Conservation (phyloP, 352 stramenopile genomes). For the Globisporangium cylindrosporum region DNA sequence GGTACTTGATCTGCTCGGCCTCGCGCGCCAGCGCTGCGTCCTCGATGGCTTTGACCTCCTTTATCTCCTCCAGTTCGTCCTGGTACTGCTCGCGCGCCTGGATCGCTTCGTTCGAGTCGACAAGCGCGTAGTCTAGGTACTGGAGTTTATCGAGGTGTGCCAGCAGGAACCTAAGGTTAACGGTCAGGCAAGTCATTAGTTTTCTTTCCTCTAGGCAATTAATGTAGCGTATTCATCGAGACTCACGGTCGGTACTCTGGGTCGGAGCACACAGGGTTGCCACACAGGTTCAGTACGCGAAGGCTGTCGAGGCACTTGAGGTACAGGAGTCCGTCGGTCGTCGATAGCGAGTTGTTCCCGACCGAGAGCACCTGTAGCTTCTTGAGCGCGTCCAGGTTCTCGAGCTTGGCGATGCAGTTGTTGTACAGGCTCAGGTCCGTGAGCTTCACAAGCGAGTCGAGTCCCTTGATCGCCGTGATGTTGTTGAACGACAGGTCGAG, state of each 20-base stretch:
- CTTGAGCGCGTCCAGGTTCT: constrained; percentile 88
- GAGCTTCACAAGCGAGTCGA: constrained; percentile 89
- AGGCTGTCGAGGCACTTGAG: constrained; percentile 86
- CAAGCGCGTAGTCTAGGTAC: constrained; percentile 92
- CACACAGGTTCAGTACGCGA: constrained; percentile 89
- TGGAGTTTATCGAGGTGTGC: constrained; percentile 91
- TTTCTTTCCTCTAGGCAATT: neutral
- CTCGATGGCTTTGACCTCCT: constrained; percentile 85
- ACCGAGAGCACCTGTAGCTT: constrained; percentile 91
- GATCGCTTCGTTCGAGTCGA: constrained; percentile 74
- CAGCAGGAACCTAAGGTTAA: constrained; percentile 57
- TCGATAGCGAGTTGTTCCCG: constrained; percentile 89
- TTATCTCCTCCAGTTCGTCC: constrained; percentile 78
- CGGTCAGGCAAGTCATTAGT: constrained; percentile 17
- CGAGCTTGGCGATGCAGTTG: constrained; percentile 91
- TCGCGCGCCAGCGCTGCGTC: constrained; percentile 75
- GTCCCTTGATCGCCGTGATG: constrained; percentile 88
- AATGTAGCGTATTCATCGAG: neutral
- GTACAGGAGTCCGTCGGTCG: constrained; percentile 69
- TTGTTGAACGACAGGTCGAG: constrained; percentile 95
- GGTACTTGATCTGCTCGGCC: constrained; percentile 72
- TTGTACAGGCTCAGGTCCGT: constrained; percentile 93
- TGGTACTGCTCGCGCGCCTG: constrained; percentile 91
- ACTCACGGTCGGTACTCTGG: constrained; percentile 86
- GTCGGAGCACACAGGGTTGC: constrained; percentile 92